Evolutionary conservation across 2,329 filamentous ascomycete species (phyloP).

Genomic region (Diaporthe nobilis): DNA sequence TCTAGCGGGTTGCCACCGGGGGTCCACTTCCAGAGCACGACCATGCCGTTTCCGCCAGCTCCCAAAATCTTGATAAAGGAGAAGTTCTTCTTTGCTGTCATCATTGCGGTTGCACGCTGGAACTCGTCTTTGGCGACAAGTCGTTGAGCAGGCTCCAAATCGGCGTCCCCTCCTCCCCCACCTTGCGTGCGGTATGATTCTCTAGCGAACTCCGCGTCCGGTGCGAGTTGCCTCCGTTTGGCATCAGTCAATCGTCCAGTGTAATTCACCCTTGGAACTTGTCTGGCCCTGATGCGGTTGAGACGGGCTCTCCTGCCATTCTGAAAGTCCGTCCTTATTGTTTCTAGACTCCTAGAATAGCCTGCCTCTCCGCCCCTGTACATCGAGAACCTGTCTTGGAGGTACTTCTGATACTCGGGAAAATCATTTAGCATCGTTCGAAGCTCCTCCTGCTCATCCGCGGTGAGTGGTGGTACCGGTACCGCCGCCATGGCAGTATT

Average conservation of each 20-base stretch:
- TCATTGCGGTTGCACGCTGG: not conserved
- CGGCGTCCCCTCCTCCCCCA: accelerated
- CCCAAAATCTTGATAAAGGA: not conserved
- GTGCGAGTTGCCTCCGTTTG: too few relatives aligned
- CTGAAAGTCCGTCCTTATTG: not conserved
- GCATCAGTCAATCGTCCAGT: too few relatives aligned
- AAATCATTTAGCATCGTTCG: not conserved
- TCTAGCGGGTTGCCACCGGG: not conserved
- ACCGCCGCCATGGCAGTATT: not conserved
- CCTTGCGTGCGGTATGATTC: not conserved
- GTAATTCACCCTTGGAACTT: not conserved
- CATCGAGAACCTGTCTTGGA: not conserved
- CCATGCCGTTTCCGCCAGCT: not conserved
- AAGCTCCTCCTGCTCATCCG: too few relatives aligned
- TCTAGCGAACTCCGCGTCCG: not conserved
- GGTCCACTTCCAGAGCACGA: not conserved
- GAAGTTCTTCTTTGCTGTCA: not conserved
- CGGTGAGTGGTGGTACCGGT: not conserved
- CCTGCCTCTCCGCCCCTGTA: not conserved
- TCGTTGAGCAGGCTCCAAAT: not conserved
- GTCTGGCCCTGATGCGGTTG: not conserved
- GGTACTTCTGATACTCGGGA: not conserved
- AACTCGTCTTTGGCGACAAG: not conserved
- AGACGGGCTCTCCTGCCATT: not conserved
- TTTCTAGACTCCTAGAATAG: too few relatives aligned